A percentile compares a stretch with the other conserved stretches of the same genome.
phyloP scores from a whole-genome alignment of 495 filamentous ascomycete species.

The Tuber borchii region DNA sequence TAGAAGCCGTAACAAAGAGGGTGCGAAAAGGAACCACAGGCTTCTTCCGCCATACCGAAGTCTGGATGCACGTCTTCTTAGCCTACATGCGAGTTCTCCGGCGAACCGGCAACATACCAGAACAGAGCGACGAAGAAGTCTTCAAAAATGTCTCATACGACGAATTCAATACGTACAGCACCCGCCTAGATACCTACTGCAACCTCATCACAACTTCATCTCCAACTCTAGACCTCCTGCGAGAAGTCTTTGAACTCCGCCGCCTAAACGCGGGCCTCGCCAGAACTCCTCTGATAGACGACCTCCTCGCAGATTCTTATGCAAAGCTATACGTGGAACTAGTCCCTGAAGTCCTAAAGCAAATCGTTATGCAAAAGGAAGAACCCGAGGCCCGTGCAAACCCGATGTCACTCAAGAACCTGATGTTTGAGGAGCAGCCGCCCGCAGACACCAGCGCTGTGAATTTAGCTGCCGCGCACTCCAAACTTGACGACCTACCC shows the following conservation, averaged over 20 bases:
- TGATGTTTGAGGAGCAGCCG: slow-evolving; percentile 34
- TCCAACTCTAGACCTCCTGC: slow-evolving; percentile 61
- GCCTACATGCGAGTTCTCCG: slow-evolving; percentile 73
- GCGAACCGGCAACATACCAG: slow-evolving; percentile 56
- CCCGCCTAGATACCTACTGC: slow-evolving; percentile 50
- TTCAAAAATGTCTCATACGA: slow-evolving; percentile 75
- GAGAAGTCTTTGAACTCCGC: slow-evolving; percentile 83
- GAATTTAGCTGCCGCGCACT: slow-evolving; percentile 15
- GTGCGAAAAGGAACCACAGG: slow-evolving; percentile 76
- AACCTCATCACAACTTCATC: slow-evolving; percentile 38
- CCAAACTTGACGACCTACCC: slow-evolving; percentile 33
- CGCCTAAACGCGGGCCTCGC: slow-evolving; percentile 78
- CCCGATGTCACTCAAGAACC: slow-evolving; percentile 40
- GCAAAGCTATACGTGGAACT: slow-evolving; percentile 63
- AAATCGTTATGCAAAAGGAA: slow-evolving; percentile 22
- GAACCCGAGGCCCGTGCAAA: slow-evolving; percentile 32
- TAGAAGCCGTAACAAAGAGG: slow-evolving; percentile 74
- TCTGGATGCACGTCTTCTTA: slow-evolving; percentile 77
- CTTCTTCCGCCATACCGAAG: slow-evolving; percentile 71
- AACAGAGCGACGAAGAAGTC: slow-evolving; percentile 64
- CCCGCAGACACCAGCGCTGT: slow-evolving; percentile 11
- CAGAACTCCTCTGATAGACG: slow-evolving; percentile 78
- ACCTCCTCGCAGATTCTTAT: slow-evolving; percentile 82
- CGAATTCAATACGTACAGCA: slow-evolving; percentile 61
- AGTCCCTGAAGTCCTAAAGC: slow-evolving; percentile 34